These are phyloP conservation scores for Vishniacozyma victoriae DNA, from an alignment of 768 basidiomycete genomes.

Conservation along the genomic window DNA sequence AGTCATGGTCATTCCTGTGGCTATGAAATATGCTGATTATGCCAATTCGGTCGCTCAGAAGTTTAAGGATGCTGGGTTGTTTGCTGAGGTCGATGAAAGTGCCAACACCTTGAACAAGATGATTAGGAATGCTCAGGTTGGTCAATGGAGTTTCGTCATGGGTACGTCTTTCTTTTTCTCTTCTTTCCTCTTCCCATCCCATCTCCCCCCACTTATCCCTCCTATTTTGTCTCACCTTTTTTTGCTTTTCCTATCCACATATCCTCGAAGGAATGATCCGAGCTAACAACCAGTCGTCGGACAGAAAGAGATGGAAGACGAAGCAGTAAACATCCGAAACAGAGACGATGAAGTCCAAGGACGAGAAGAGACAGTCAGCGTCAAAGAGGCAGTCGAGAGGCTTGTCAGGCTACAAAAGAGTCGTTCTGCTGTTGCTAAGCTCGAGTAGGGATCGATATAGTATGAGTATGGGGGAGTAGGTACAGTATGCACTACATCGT, in stretches of 20 bases:
- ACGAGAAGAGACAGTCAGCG: conserved; percentile 56
- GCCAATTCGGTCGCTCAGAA: conserved; percentile 70
- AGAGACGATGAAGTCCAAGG: conserved; percentile 86
- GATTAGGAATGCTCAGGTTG: conserved; percentile 92
- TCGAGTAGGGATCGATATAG: too few species aligned
- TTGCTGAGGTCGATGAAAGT: conserved; percentile 85
- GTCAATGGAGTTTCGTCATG: conserved; percentile 96
- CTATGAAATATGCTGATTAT: conserved; percentile 81
- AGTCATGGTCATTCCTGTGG: conserved; percentile 88
- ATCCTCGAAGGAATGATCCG: too few species aligned
- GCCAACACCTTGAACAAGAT: conserved; percentile 93
- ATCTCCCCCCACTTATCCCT: too few species aligned
- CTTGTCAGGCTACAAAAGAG: conserved; percentile 66
- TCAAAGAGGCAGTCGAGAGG: conserved; percentile 67
- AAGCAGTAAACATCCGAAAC: conserved; percentile 91
- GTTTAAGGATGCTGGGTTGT: conserved; percentile 66
- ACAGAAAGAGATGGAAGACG: conserved; percentile 76
- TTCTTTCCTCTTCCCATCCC: too few species aligned
- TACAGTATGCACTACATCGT: too few species aligned
- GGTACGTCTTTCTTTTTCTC: too few species aligned
- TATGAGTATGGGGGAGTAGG: too few species aligned
- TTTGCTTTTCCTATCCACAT: too few species aligned
- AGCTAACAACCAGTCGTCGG: conserved; percentile 69
- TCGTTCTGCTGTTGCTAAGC: too few species aligned
- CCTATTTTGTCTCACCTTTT: too few species aligned